Evolutionary conservation across 306 rosid genomes (phyloP).

Genomic region (Cucumis melo): DNA sequence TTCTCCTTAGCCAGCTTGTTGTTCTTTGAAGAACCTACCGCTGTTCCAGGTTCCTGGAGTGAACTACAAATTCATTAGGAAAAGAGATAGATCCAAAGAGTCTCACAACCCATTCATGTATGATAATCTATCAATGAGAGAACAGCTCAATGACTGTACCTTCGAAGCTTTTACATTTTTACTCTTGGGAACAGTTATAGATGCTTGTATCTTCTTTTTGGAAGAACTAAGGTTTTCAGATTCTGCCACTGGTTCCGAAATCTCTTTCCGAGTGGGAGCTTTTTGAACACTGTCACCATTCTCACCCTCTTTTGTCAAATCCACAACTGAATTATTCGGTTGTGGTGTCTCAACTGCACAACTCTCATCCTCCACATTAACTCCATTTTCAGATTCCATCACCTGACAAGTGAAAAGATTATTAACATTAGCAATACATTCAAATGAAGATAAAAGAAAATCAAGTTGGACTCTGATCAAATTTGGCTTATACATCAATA

Average conservation of each 20-base stretch:
- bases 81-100: not conserved
- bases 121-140: not conserved
- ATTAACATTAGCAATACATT: not conserved
- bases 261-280: slow-evolving; percentile 26
- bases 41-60: slow-evolving; percentile 39
- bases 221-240: slow-evolving; percentile 30
- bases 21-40: slow-evolving; percentile 34
- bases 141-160: slow-evolving; percentile 28
- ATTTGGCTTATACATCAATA: not conserved
- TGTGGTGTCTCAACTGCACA: slow-evolving; percentile 35
- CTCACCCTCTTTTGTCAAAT: slow-evolving; percentile 20
- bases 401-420: slow-evolving; percentile 6
- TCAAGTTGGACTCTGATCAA: not conserved
- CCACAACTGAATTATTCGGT: slow-evolving; percentile 15
- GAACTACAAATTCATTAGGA: slow-evolving; percentile 8
- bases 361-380: slow-evolving; percentile 57
- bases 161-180: slow-evolving; percentile 37
- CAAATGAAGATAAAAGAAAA: not conserved
- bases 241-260: slow-evolving; percentile 22
- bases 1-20: slow-evolving; percentile 49
- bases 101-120: not conserved
- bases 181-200: slow-evolving; percentile 28
- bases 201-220: slow-evolving; percentile 21
- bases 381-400: slow-evolving; percentile 69
- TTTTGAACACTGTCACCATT: slow-evolving; percentile 22